Evolutionary conservation across 768 basidiomycete genomes (phyloP), one percentile per base, ranked within the genome.

Genomic region (Mycena polygramma): DNA sequence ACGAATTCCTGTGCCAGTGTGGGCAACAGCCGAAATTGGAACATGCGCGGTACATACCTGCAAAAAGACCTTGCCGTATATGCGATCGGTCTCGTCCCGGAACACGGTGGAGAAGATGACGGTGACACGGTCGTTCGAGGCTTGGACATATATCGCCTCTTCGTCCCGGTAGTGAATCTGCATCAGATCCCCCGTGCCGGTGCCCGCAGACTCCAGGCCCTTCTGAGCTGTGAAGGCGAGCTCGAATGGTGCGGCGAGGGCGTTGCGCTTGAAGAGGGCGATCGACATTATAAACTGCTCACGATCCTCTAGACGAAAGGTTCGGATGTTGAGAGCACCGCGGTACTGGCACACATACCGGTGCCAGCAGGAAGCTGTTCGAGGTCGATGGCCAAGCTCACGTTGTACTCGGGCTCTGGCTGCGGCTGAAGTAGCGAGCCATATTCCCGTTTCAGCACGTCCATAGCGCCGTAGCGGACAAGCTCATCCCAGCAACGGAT

Each of bases 71-170:
- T 96, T 97, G 17, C 98, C 98, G 79, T 95, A 95, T 58, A 98
- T 94, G 63, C 96, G 89, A 81, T 99, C 98, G 1, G 97, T 98
- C 81, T 99, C 98, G 76, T 99, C 98, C 74, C 92, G 88, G 85
- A 99, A 99, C 58, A 98, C 88, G 22, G 98, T 99, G 5, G 94
- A 96, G 83, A 99, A 99, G 77, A 98, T 94, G 67, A 98, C 95
- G 0, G 98, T 99, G 60, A 99, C 97, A 70, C 98, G 93, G 85
- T 99, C 98, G 54, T 90, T 88, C 49, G 94, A 91, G 3, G 98
- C 95, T 77, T 94, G 94, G 49, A 99, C 88, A 78, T 96, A 99
- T 79, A 99, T 97, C 22, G 95, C 97, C 81, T 99, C 98, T 75
- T 98, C 95, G 75, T 96, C 96, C 55, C 98, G 92, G 81, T 99